A percentile compares a stretch with the other conserved stretches of the same genome.
Conservation (phyloP, 257 asterid species). For the Lantana camara region DNA sequence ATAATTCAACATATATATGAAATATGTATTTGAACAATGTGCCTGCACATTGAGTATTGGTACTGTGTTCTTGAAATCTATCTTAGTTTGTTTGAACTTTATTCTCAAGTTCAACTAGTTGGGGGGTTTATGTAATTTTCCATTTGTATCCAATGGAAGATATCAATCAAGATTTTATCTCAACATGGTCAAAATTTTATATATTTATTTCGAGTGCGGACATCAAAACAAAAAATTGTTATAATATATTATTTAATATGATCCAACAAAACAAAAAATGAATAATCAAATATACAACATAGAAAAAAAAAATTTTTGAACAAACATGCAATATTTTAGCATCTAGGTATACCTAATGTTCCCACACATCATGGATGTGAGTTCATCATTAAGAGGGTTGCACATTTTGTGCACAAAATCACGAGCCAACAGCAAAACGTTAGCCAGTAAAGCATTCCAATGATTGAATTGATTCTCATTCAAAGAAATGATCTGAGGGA, state of each 20-base stretch:
- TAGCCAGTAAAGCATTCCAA: background rate
- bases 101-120: background rate
- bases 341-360: conserved; percentile 8
- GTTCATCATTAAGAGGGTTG: conserved; percentile 34
- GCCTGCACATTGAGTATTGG: background rate
- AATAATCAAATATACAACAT: background rate
- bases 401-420: conserved; percentile 27
- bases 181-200: too few relatives aligned
- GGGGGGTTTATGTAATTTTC: background rate
- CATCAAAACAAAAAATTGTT: too few relatives aligned
- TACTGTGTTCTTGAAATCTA: background rate
- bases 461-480: conserved; percentile 3
- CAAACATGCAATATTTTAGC: background rate
- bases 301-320: background rate
- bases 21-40: background rate
- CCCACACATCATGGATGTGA: conserved; percentile 25
- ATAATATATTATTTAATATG: too few relatives aligned
- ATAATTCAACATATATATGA: background rate
- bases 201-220: too few relatives aligned
- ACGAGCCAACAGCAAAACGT: conserved; percentile 12
- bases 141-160: background rate
- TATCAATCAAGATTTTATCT: too few relatives aligned
- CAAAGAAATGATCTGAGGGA: conserved; percentile 19
- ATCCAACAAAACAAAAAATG: too few relatives aligned
- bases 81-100: background rate